Conservation (phyloP, 1,284 basidiomycete species). For the Malassezia sp. region DNA sequence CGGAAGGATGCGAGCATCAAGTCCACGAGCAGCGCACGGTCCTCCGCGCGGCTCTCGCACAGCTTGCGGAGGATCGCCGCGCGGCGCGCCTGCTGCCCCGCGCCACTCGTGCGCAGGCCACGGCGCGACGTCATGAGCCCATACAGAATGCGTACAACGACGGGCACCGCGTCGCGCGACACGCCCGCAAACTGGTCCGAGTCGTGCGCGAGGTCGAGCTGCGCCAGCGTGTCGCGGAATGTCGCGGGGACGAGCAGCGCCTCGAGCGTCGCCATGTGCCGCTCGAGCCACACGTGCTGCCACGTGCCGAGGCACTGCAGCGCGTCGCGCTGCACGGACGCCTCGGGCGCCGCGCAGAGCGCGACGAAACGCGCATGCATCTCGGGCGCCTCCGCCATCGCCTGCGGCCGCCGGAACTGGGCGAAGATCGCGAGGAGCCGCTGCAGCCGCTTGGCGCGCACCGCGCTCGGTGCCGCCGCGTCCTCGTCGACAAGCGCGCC, state of each 20-base stretch:
- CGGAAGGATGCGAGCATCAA: conserved; percentile 77
- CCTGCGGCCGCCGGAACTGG: conserved; percentile 82
- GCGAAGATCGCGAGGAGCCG: conserved; percentile 63
- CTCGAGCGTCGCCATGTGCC: conserved; percentile 60
- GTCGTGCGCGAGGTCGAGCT: conserved; percentile 50
- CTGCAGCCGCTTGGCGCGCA: conserved; percentile 19
- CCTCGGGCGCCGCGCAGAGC: conserved; percentile 77
- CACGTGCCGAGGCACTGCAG: conserved; percentile 74
- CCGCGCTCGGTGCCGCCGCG: neutral
- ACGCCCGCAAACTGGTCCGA: conserved; percentile 54
- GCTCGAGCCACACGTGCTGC: conserved; percentile 59
- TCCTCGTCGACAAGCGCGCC: neutral
- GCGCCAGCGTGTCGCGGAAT: conserved; percentile 76
- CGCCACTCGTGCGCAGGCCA: conserved; percentile 56
- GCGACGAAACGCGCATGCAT: conserved; percentile 61
- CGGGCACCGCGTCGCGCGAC: conserved; percentile 62
- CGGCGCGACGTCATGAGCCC: conserved; percentile 76
- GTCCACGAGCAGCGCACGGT: conserved; percentile 68
- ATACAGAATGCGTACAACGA: conserved; percentile 68
- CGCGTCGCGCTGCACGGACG: conserved; percentile 63
- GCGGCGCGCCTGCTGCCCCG: conserved; percentile 54
- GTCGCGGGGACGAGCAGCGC: conserved; percentile 70
- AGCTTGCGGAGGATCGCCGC: conserved; percentile 66
- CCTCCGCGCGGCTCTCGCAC: conserved; percentile 60
- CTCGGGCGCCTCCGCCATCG: conserved; percentile 60